These are phyloP conservation scores for Mycena epipterygia DNA, from an alignment of 768 basidiomycete genomes.

Conservation along the genomic window DNA sequence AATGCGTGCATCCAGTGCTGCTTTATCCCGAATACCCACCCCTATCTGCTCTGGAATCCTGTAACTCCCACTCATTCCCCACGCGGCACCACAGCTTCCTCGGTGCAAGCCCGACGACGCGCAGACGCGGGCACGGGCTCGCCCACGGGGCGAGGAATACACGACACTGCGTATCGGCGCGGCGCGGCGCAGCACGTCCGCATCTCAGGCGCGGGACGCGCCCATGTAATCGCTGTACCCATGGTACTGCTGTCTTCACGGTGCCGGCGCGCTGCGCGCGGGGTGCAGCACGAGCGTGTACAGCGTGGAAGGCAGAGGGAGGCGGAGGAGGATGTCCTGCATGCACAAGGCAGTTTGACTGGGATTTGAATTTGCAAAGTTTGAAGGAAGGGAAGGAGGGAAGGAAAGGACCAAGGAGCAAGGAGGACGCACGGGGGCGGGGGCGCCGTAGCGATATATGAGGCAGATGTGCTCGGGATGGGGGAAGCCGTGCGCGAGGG, in stretches of 20 bases:
- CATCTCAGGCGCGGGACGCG: background rate
- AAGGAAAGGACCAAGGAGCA: too few relatives aligned
- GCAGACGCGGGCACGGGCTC: too few relatives aligned
- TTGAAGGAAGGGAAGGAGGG: too few relatives aligned
- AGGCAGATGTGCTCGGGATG: background rate
- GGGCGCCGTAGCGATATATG: background rate
- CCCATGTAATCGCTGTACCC: background rate
- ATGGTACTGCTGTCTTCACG: background rate
- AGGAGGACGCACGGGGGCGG: background rate
- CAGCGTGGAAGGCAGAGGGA: background rate
- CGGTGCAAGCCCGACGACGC: too few relatives aligned
- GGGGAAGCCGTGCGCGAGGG: background rate
- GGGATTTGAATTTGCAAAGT: too few relatives aligned
- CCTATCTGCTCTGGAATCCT: too few relatives aligned
- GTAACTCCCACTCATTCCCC: too few relatives aligned
- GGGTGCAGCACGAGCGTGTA: background rate
- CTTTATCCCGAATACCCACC: too few relatives aligned
- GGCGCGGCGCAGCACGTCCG: background rate
- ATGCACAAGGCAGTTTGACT: too few relatives aligned
- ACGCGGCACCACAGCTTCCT: too few relatives aligned
- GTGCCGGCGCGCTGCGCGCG: background rate
- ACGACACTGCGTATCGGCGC: background rate
- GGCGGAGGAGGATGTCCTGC: background rate
- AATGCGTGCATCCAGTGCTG: too few relatives aligned
- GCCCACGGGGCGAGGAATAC: too few relatives aligned